Evolutionary conservation across 257 asterid genomes (phyloP).

Genomic region (Buddleja alternifolia): DNA sequence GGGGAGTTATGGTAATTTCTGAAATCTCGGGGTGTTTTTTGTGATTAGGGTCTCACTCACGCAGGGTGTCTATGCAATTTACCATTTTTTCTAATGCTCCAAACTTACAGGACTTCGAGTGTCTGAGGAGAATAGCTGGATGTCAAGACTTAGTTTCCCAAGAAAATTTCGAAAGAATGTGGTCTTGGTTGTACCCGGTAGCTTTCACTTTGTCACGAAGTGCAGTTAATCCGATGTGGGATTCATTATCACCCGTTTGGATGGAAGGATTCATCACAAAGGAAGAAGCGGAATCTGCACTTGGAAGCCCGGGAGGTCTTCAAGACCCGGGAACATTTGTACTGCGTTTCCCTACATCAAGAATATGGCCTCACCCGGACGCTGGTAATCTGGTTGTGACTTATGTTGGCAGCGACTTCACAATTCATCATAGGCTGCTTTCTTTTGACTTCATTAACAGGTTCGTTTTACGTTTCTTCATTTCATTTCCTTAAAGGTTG

Average conservation of each 20-base stretch:
- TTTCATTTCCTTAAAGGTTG: neutral
- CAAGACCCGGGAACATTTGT: slow-evolving; percentile 80
- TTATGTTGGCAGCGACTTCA: slow-evolving; percentile 64
- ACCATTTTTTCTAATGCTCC: neutral
- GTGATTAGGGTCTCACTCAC: too few species aligned
- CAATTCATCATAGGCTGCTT: slow-evolving; percentile 70
- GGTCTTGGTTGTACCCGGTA: slow-evolving; percentile 95
- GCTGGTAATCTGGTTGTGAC: slow-evolving; percentile 85
- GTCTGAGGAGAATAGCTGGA: slow-evolving; percentile 72
- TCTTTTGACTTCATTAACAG: slow-evolving; percentile 62
- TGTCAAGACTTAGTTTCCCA: slow-evolving; percentile 67
- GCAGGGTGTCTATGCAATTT: too few species aligned
- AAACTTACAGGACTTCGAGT: slow-evolving; percentile 66
- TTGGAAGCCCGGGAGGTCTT: slow-evolving; percentile 54
- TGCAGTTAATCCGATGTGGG: slow-evolving; percentile 60
- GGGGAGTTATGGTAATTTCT: too few species aligned
- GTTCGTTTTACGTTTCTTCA: slow-evolving; percentile 34
- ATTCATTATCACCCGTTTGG: slow-evolving; percentile 68
- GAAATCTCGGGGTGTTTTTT: too few species aligned
- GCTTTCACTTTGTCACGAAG: slow-evolving; percentile 70
- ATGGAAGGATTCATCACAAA: slow-evolving; percentile 87
- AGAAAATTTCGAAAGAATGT: slow-evolving; percentile 79
- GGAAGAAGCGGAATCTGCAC: slow-evolving; percentile 86
- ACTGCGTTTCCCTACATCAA: slow-evolving; percentile 82
- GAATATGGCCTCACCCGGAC: slow-evolving; percentile 99